Evolutionary conservation across 768 basidiomycete species (phyloP).

Genomic region (Suillus placidus): DNA sequence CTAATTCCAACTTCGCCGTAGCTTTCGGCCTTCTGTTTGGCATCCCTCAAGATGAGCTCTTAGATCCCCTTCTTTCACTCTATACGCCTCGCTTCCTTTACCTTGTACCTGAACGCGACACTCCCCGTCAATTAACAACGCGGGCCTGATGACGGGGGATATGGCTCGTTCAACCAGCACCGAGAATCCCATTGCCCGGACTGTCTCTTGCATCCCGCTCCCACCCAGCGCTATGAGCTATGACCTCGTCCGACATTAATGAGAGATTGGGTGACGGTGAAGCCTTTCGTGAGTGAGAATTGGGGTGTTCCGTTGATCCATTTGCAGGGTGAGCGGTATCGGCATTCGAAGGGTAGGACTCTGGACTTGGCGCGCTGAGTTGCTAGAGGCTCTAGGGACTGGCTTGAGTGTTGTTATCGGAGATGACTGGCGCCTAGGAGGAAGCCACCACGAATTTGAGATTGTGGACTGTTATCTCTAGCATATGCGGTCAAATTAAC

Average conservation of each 20-base stretch:
- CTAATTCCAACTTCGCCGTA: slow-evolving; percentile 78
- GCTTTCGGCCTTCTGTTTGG: slow-evolving; percentile 84
- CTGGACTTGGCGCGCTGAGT: slow-evolving; percentile 67
- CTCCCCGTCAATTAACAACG: slow-evolving; percentile 59
- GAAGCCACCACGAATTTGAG: slow-evolving; percentile 47
- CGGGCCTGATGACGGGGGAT: slow-evolving; percentile 59
- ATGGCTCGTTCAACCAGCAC: slow-evolving; percentile 44
- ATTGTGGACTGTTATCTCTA: slow-evolving; percentile 57
- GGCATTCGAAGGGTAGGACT: slow-evolving; percentile 68
- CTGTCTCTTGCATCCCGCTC: slow-evolving; percentile 52
- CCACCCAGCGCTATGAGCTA: slow-evolving; percentile 53
- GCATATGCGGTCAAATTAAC: too few species aligned
- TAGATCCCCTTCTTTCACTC: slow-evolving; percentile 46
- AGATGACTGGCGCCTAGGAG: slow-evolving; percentile 32
- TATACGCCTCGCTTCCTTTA: slow-evolving; percentile 36
- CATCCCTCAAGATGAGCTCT: slow-evolving; percentile 91
- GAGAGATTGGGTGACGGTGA: slow-evolving; percentile 49
- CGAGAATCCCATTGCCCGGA: slow-evolving; percentile 45
- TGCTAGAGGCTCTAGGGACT: slow-evolving; percentile 49
- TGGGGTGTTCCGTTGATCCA: slow-evolving; percentile 45
- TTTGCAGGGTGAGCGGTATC: slow-evolving; percentile 48
- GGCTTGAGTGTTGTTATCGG: slow-evolving; percentile 51
- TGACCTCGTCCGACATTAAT: slow-evolving; percentile 57
- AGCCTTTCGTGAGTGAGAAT: slow-evolving; percentile 51
- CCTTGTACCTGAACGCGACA: slow-evolving; percentile 38